Conservation (phyloP, 305 asterid genomes). For the Lippia alba region DNA sequence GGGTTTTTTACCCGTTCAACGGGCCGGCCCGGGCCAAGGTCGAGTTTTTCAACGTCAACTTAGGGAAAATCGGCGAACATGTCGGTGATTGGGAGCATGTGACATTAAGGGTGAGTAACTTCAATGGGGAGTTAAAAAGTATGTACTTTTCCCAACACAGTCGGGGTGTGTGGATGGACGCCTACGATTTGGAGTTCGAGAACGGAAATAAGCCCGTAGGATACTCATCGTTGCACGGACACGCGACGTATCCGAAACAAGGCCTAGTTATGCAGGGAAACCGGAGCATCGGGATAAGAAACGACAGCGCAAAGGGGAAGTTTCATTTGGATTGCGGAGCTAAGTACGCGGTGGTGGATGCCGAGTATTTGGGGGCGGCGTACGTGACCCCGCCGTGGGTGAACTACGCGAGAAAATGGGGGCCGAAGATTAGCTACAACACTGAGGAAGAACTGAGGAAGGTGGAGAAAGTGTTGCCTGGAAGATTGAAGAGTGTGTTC, state of each 20-base stretch:
- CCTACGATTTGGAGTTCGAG: slow-evolving; percentile 53
- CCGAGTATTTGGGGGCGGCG: slow-evolving; percentile 41
- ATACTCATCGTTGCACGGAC: slow-evolving; percentile 75
- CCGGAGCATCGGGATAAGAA: slow-evolving; percentile 62
- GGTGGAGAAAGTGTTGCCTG: slow-evolving; percentile 53
- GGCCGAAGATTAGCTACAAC: slow-evolving; percentile 56
- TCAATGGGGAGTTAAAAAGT: slow-evolving; percentile 67
- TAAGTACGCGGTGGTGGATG: slow-evolving; percentile 43
- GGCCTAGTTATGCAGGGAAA: slow-evolving; percentile 70
- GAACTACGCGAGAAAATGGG: slow-evolving; percentile 61
- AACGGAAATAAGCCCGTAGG: slow-evolving; percentile 58
- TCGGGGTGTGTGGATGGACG: slow-evolving; percentile 64
- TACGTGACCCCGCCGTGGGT: slow-evolving; percentile 56
- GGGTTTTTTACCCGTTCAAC: slow-evolving; percentile 89
- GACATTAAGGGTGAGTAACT: slow-evolving; percentile 73
- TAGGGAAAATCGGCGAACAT: slow-evolving; percentile 80
- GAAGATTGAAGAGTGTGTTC: slow-evolving; percentile 46
- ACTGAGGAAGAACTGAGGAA: slow-evolving; percentile 50
- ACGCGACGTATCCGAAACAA: slow-evolving; percentile 56
- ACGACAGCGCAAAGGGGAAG: slow-evolving; percentile 63
- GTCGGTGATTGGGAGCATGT: slow-evolving; percentile 94
- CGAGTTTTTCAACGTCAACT: slow-evolving; percentile 50
- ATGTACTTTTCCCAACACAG: slow-evolving; percentile 75
- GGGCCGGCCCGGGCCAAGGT: slow-evolving; percentile 76
- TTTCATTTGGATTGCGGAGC: slow-evolving; percentile 43